Evolutionary conservation across 805 yeast genomes (phyloP).

Genomic region (Candida cerambycidarum): DNA sequence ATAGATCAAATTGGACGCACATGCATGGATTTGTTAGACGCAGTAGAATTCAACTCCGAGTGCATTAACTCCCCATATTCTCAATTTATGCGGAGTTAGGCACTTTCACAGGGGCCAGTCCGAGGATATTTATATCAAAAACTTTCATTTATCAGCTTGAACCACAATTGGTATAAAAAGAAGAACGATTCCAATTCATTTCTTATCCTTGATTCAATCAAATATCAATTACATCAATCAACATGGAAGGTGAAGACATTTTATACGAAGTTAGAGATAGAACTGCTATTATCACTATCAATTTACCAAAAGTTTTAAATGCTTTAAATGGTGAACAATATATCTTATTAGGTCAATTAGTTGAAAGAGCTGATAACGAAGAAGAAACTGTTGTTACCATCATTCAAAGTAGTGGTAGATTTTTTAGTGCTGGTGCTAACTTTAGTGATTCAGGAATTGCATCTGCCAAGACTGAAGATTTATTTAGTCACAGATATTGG

Average conservation of each 20-base stretch:
- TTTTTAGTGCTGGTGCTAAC: constrained; percentile 85
- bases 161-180: background rate
- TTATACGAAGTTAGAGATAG: constrained; percentile 45
- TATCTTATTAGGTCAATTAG: constrained; percentile 53
- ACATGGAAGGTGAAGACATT: constrained; percentile 22
- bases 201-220: too few relatives aligned
- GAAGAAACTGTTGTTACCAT: constrained; percentile 63
- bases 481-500: constrained; percentile 47
- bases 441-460: constrained; percentile 42
- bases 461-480: constrained; percentile 27
- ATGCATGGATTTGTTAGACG: background rate
- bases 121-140: too few relatives aligned
- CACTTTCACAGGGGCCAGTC: background rate
- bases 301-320: constrained; percentile 60
- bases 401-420: constrained; percentile 68
- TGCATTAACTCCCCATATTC: background rate
- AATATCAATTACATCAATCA: too few relatives aligned
- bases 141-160: too few relatives aligned
- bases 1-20: too few relatives aligned
- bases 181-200: background rate
- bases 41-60: background rate
- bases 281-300: constrained; percentile 63
- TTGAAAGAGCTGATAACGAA: constrained; percentile 64
- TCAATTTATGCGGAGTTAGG: background rate
- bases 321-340: constrained; percentile 69